Conservation (phyloP, 176 grass and related monocot genomes). For the Aechmea fasciata region DNA sequence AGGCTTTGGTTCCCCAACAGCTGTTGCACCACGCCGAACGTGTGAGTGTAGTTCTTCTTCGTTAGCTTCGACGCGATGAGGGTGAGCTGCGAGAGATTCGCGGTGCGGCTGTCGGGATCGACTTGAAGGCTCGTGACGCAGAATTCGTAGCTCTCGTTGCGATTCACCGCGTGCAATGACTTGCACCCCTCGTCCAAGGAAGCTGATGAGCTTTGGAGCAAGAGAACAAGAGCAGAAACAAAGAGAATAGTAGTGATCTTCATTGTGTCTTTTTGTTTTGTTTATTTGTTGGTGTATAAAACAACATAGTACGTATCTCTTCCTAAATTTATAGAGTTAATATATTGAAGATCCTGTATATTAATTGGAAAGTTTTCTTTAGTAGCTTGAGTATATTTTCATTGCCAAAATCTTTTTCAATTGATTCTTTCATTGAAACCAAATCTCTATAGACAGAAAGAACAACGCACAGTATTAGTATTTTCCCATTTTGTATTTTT, state of each 20-base stretch:
- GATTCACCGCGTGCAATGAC: too few species aligned
- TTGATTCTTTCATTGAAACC: too few species aligned
- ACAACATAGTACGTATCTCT: too few species aligned
- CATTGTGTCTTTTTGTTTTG: background rate
- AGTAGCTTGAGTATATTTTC: too few species aligned
- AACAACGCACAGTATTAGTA: too few species aligned
- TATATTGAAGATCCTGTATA: too few species aligned
- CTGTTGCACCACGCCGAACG: background rate
- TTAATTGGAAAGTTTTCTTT: too few species aligned
- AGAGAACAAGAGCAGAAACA: background rate
- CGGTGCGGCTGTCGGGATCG: background rate
- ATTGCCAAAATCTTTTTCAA: too few species aligned
- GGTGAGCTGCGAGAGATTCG: background rate
- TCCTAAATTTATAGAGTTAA: too few species aligned
- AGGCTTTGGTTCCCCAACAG: background rate
- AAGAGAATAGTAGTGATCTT: background rate
- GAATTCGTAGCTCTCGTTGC: background rate
- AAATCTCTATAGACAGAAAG: too few species aligned
- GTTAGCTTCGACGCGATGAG: background rate
- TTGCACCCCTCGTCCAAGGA: background rate
- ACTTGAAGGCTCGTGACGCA: background rate
- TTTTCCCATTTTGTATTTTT: too few species aligned
- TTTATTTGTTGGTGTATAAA: too few species aligned
- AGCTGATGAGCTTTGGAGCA: background rate
- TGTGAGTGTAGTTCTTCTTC: background rate